A percentile compares a stretch with the other conserved stretches of the same genome.
Conservation (phyloP, 768 basidiomycete species). For the Podaxis sp. region DNA sequence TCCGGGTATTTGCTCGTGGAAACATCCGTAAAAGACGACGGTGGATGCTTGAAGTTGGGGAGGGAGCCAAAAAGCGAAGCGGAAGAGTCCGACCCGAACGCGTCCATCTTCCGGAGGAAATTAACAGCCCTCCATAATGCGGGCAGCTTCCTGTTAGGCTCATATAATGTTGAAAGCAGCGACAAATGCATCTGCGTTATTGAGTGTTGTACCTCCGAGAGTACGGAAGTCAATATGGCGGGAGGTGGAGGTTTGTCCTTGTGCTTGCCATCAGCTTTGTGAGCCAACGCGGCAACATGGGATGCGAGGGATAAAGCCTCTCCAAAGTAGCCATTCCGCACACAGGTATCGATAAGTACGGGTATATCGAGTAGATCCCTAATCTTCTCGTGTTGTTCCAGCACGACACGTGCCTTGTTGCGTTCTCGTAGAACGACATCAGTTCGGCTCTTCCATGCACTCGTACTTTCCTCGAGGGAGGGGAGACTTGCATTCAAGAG, state of each 20-base stretch:
- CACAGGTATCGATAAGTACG: conserved; percentile 88
- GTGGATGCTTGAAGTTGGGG: conserved; percentile 18
- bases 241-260: conserved; percentile 37
- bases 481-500: conserved; percentile 72
- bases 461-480: conserved; percentile 70
- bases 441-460: conserved; percentile 71
- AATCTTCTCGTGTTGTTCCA: conserved; percentile 93
- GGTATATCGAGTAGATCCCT: conserved; percentile 91
- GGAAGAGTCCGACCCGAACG: conserved; percentile 36
- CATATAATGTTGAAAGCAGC: conserved; percentile 75
- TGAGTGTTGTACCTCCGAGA: conserved; percentile 66
- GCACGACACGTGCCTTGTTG: conserved; percentile 76
- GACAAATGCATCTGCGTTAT: conserved; percentile 74
- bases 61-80: neutral
- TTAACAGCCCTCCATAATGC: conserved; percentile 87
- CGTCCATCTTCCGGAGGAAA: conserved; percentile 83
- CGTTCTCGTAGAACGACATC: conserved; percentile 74
- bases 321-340: conserved; percentile 87
- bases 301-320: conserved; percentile 86
- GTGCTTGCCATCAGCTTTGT: neutral
- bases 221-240: conserved; percentile 58
- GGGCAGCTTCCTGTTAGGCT: conserved; percentile 82
- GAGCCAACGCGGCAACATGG: conserved; percentile 59
- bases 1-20: conserved; percentile 22
- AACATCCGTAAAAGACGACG: conserved; percentile 25